Percentiles rank a stretch among this genome's conserved stretches.
phyloP scores from a whole-genome alignment of 495 filamentous ascomycete genomes.

The Pseudevernia furfuracea region DNA sequence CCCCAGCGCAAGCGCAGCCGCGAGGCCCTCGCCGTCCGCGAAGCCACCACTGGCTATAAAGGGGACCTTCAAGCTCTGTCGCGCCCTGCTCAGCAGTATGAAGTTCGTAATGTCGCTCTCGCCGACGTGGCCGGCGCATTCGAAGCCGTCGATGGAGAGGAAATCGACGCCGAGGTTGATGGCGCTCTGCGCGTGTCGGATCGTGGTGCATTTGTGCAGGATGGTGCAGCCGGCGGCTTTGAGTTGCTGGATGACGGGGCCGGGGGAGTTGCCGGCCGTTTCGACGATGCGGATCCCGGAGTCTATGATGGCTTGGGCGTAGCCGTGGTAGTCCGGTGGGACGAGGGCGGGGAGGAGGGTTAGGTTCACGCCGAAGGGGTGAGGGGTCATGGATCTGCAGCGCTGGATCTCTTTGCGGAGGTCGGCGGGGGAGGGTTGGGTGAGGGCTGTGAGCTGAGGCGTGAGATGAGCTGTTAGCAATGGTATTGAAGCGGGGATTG shows the following conservation, averaged over 20 bases:
- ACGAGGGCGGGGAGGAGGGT: conserved; percentile 86
- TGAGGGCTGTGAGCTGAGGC: conserved; percentile 71
- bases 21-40: conserved; percentile 88
- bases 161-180: conserved; percentile 96
- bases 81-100: conserved; percentile 77
- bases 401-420: conserved; percentile 87
- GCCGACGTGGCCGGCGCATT: conserved; percentile 94
- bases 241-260: conserved; percentile 80
- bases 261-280: conserved; percentile 91
- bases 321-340: conserved; percentile 85
- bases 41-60: conserved; percentile 97
- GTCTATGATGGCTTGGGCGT: conserved; percentile 87
- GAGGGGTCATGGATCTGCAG: conserved; percentile 75
- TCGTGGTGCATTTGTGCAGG: conserved; percentile 96
- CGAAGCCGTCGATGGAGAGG: conserved; percentile 92
- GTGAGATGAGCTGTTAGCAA: conserved; percentile 43
- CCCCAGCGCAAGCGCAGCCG: conserved; percentile 82
- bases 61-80: conserved; percentile 75
- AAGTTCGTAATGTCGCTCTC: conserved; percentile 97
- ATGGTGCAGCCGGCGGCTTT: conserved; percentile 73
- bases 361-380: conserved; percentile 93
- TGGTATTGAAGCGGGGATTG: conserved; percentile 61
- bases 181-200: conserved; percentile 84
- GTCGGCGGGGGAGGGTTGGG: conserved; percentile 86
- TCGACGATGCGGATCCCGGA: conserved; percentile 92